Conservation (phyloP, 2,329 filamentous ascomycete species). For the Colletotrichum lini region DNA sequence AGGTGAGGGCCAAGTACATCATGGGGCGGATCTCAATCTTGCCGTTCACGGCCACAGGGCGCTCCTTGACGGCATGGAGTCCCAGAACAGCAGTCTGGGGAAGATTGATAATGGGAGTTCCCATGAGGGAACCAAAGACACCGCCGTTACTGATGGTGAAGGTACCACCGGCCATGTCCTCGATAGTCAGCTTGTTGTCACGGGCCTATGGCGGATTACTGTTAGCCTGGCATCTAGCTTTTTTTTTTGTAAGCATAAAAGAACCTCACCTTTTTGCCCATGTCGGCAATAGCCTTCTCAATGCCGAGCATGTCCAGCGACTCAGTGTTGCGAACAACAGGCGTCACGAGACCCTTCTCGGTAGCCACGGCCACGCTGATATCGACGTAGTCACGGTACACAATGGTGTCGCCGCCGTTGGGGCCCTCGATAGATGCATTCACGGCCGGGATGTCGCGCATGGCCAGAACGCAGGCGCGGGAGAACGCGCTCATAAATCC, state of each 20-base stretch:
- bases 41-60: slow-evolving; percentile 89
- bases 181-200: slow-evolving; percentile 96
- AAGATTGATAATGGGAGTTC: slow-evolving; percentile 98
- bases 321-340: slow-evolving; percentile 95
- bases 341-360: slow-evolving; percentile 96
- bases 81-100: slow-evolving; percentile 94
- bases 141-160: slow-evolving; percentile 99
- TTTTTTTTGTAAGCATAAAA: not conserved
- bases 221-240: slow-evolving; percentile 1
- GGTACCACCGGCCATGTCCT: slow-evolving; percentile 98
- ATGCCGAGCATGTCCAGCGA: slow-evolving; percentile 89
- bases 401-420: slow-evolving; percentile 95
- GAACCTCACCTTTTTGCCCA: slow-evolving; percentile 88
- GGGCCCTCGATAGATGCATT: slow-evolving; percentile 98
- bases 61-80: slow-evolving; percentile 97
- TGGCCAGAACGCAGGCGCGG: slow-evolving; percentile 88
- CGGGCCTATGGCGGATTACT: slow-evolving; percentile 74
- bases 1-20: slow-evolving; percentile 99
- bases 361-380: slow-evolving; percentile 98
- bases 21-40: slow-evolving; percentile 98
- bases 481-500: slow-evolving; percentile 99
- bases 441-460: slow-evolving; percentile 94
- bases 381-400: slow-evolving; percentile 98
- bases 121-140: slow-evolving; percentile 97
- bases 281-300: slow-evolving; percentile 90